Conservation (phyloP, 306 rosid species). For the Sophora flavescens region DNA sequence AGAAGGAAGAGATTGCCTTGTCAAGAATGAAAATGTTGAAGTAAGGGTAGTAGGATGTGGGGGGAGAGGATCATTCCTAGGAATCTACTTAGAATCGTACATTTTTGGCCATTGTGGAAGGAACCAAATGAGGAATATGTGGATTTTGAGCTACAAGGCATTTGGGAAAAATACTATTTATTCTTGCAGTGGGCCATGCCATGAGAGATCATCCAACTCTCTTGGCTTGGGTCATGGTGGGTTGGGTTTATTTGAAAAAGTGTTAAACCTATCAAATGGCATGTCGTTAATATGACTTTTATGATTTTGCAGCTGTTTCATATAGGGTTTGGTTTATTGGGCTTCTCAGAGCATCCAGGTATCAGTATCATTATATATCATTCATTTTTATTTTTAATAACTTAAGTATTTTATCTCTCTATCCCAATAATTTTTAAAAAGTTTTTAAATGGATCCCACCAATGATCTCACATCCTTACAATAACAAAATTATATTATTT, state of each 20-base stretch:
- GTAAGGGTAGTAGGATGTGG: constrained; percentile 1
- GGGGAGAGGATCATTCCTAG: constrained; percentile 56
- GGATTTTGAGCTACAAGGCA: constrained; percentile 38
- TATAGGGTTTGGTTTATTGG: background rate
- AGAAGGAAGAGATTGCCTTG: constrained; percentile 33
- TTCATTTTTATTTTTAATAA: too few species aligned
- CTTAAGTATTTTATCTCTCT: too few species aligned
- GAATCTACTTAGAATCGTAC: constrained; percentile 56
- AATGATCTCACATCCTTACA: too few species aligned
- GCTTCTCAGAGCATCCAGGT: too few species aligned
- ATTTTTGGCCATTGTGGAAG: background rate
- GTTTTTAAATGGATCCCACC: too few species aligned
- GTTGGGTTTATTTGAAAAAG: background rate
- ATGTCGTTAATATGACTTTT: background rate
- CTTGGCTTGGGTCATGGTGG: background rate
- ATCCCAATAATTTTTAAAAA: too few species aligned
- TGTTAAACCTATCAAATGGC: constrained; percentile 4
- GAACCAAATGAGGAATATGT: constrained; percentile 51
- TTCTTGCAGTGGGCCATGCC: constrained; percentile 4
- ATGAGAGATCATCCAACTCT: background rate
- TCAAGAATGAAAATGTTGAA: constrained; percentile 26
- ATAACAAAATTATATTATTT: too few species aligned
- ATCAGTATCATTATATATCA: too few species aligned
- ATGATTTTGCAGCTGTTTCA: constrained; percentile 13
- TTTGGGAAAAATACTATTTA: background rate